phyloP scores from a whole-genome alignment of 345 rosid species.

The Salix udensis region DNA sequence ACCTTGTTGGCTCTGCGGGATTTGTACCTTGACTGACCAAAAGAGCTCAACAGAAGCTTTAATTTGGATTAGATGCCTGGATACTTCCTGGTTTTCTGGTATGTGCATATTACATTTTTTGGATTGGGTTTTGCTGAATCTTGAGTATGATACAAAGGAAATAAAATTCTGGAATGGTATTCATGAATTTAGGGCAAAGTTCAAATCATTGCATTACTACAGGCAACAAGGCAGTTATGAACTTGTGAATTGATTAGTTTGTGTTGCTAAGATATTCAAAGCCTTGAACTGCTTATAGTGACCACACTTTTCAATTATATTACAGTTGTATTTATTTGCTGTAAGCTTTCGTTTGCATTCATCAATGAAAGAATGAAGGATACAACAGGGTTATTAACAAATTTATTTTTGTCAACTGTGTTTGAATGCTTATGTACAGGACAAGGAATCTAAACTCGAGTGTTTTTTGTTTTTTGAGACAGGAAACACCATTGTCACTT shows the following conservation, averaged over 20 bases:
- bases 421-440: neutral
- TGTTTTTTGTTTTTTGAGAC: constrained; percentile 21
- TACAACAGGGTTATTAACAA: neutral
- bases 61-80: too few species aligned
- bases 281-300: neutral
- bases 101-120: neutral
- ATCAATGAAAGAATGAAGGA: neutral
- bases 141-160: neutral
- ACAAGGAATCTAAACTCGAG: neutral
- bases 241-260: neutral
- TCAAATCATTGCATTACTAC: neutral
- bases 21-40: neutral
- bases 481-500: constrained; percentile 55
- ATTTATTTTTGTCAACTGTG: neutral
- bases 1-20: neutral
- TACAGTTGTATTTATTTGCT: neutral
- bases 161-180: neutral
- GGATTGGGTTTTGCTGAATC: neutral
- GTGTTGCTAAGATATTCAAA: neutral
- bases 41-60: neutral
- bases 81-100: too few species aligned
- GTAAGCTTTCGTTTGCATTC: neutral
- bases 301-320: neutral
- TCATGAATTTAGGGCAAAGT: neutral
- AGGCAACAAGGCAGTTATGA: neutral